These are phyloP conservation scores for Striga hermonthica DNA, from an alignment of 305 asterid species.

Conservation along the genomic window DNA sequence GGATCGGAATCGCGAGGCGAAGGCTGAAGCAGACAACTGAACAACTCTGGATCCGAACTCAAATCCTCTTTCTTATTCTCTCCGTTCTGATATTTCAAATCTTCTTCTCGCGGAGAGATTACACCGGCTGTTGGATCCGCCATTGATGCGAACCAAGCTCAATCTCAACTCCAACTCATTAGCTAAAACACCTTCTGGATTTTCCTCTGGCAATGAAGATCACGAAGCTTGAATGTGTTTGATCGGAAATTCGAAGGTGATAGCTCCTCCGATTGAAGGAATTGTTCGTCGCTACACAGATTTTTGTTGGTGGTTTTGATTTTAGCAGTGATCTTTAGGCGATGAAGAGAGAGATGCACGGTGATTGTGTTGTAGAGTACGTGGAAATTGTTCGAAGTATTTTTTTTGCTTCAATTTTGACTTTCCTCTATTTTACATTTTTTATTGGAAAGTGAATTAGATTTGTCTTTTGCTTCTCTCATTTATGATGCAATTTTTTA, in stretches of 20 bases:
- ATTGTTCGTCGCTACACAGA: not conserved
- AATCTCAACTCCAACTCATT: constrained; percentile 34
- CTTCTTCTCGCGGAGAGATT: constrained; percentile 39
- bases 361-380: constrained; percentile 1
- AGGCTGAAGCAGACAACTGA: constrained; percentile 92
- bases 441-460: not conserved
- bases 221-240: not conserved
- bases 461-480: not conserved
- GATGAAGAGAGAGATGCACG: constrained; percentile 28
- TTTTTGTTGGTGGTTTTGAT: not conserved
- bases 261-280: constrained; percentile 22
- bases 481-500: too few relatives aligned
- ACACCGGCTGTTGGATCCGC: constrained; percentile 47
- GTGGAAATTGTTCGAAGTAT: constrained; percentile 7
- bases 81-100: constrained; percentile 35
- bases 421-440: not conserved
- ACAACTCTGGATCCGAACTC: constrained; percentile 66
- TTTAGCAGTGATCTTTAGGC: not conserved
- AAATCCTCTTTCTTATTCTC: constrained; percentile 37
- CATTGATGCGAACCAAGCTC: constrained; percentile 39
- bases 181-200: constrained; percentile 12
- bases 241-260: constrained; percentile 9
- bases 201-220: constrained; percentile 1
- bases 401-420: constrained; percentile 6
- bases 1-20: constrained; percentile 70